Conservation (phyloP, 1,284 basidiomycete genomes). For the Ganoderma lucidum region DNA sequence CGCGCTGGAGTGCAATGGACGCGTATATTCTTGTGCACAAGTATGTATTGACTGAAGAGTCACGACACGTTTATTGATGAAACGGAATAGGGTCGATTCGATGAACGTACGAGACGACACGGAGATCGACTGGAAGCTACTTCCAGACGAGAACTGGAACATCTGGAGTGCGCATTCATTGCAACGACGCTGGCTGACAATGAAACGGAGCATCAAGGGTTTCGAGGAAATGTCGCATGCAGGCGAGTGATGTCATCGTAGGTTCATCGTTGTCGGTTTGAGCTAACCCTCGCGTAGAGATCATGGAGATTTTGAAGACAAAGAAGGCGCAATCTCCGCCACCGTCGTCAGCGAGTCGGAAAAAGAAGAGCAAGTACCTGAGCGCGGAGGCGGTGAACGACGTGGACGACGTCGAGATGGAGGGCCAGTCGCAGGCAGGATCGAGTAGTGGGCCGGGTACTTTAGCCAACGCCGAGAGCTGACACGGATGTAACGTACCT, state of each 20-base stretch:
- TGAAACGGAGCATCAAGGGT: slow-evolving; percentile 79
- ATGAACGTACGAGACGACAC: slow-evolving; percentile 78
- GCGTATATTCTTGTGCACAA: slow-evolving; percentile 83
- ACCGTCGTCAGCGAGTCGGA: slow-evolving; percentile 42
- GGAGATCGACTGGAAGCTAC: slow-evolving; percentile 85
- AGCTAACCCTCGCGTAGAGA: slow-evolving; percentile 55
- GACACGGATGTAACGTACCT: not conserved
- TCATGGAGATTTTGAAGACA: slow-evolving; percentile 78
- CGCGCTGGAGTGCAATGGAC: slow-evolving; percentile 79
- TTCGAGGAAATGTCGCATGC: slow-evolving; percentile 80
- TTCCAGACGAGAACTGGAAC: slow-evolving; percentile 79
- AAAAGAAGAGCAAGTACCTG: slow-evolving; percentile 55
- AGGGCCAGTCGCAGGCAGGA: slow-evolving; percentile 29
- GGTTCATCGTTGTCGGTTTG: not conserved
- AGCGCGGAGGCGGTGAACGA: slow-evolving; percentile 62
- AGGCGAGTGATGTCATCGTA: slow-evolving; percentile 51
- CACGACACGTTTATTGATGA: not conserved
- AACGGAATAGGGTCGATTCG: slow-evolving; percentile 65
- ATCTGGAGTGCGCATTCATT: slow-evolving; percentile 82
- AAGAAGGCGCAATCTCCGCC: slow-evolving; percentile 69
- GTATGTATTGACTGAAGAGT: slow-evolving; percentile 50
- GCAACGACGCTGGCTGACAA: slow-evolving; percentile 78
- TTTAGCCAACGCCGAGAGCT: not conserved
- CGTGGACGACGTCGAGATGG: slow-evolving; percentile 42
- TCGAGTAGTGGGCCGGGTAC: slow-evolving; percentile 22